Evolutionary conservation across 2,329 filamentous ascomycete genomes (phyloP).

Genomic region (Phaeosphaeriaceae sp.): DNA sequence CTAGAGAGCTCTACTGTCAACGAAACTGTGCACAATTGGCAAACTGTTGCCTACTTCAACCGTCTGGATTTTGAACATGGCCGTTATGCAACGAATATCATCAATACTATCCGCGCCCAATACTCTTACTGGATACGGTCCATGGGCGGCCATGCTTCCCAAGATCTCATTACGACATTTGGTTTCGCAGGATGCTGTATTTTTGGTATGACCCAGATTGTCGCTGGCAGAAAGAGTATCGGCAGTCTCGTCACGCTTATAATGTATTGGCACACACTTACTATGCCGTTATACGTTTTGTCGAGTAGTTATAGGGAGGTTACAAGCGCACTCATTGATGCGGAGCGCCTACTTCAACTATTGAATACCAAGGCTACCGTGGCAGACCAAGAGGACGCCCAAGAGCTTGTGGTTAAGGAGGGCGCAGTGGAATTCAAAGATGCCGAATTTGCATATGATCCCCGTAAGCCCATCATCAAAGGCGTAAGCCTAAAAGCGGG

Average conservation of each 20-base stretch:
- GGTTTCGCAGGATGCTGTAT: conserved; percentile 58
- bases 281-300: conserved; percentile 58
- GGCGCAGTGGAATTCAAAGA: conserved; percentile 62
- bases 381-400: conserved; percentile 47
- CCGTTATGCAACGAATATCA: conserved; percentile 54
- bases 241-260: conserved; percentile 70
- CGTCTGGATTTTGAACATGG: conserved; percentile 60
- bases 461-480: conserved; percentile 58
- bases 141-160: conserved; percentile 46
- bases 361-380: conserved; percentile 65
- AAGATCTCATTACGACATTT: conserved; percentile 56
- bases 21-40: conserved; percentile 66
- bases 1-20: conserved; percentile 62
- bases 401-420: conserved; percentile 52
- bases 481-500: conserved; percentile 57
- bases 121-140: conserved; percentile 42
- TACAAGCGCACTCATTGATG: conserved; percentile 65
- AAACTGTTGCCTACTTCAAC: conserved; percentile 66
- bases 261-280: conserved; percentile 65
- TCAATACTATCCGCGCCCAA: conserved; percentile 45
- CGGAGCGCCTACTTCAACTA: conserved; percentile 65
- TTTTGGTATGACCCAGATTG: conserved; percentile 62
- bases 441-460: conserved; percentile 63
- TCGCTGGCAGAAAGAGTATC: conserved; percentile 56
- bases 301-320: conserved; percentile 58